Evolutionary conservation across 805 yeast genomes (phyloP).

Genomic region (Saccharomycopsis sp.): DNA sequence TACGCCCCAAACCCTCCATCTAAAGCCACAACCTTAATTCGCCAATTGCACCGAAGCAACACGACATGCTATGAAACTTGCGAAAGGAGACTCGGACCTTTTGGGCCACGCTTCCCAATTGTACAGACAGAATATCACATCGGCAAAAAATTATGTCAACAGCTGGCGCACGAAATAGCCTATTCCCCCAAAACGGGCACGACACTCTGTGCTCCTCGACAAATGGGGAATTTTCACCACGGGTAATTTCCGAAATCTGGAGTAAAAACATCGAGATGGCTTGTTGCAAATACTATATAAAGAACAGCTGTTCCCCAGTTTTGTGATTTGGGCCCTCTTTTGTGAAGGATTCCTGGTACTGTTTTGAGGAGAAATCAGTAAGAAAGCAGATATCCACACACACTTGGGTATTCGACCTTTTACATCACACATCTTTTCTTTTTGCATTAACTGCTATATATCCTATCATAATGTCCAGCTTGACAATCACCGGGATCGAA

Average conservation of each 20-base stretch:
- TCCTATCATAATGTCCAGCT: background rate
- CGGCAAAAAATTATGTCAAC: background rate
- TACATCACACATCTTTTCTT: background rate
- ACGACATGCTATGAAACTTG: background rate
- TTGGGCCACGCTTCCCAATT: background rate
- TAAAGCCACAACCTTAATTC: background rate
- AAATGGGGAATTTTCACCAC: background rate
- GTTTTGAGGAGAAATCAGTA: background rate
- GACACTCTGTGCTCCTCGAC: no score
- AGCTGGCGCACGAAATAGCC: background rate
- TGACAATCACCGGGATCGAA: slow-evolving; percentile 27
- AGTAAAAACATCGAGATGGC: background rate
- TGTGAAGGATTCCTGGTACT: background rate
- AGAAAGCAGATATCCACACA: background rate
- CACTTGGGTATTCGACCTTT: background rate
- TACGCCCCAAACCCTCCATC: background rate
- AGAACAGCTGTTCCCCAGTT: background rate
- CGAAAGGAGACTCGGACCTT: no score
- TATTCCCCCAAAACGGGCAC: background rate
- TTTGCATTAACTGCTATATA: background rate
- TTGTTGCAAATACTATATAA: background rate
- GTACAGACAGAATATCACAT: background rate
- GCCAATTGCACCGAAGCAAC: background rate
- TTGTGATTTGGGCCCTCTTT: background rate
- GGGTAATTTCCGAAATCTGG: background rate